Conservation (phyloP, 495 filamentous ascomycete species). For the Trichoderma gamsii region DNA sequence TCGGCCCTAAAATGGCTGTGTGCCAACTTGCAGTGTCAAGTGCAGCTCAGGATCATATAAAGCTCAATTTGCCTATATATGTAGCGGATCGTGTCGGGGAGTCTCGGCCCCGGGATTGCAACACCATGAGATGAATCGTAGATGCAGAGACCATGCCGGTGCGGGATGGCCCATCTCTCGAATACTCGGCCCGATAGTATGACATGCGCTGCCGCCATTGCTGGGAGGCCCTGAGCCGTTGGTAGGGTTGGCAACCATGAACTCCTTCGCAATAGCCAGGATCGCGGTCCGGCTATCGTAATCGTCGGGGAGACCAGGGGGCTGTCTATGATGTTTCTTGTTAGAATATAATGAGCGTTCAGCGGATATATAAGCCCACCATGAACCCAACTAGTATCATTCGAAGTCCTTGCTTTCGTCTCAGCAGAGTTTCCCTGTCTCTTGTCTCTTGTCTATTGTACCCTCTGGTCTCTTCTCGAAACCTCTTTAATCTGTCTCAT, state of each 20-base stretch:
- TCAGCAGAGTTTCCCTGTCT: not conserved
- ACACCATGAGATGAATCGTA: not conserved
- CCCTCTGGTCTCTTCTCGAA: not conserved
- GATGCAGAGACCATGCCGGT: not conserved
- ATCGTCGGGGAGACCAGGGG: too few relatives aligned
- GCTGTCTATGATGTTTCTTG: too few relatives aligned
- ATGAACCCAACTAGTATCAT: too few relatives aligned
- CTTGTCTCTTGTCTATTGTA: not conserved
- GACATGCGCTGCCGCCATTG: not conserved
- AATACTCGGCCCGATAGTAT: conserved; percentile 8
- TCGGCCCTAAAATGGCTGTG: not conserved
- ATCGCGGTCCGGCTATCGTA: too few relatives aligned
- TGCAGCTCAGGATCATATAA: not conserved
- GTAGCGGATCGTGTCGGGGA: not conserved
- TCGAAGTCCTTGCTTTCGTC: too few relatives aligned
- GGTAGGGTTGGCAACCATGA: not conserved
- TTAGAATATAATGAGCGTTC: too few relatives aligned
- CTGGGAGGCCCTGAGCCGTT: not conserved
- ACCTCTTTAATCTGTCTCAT: not conserved
- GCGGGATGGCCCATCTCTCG: not conserved
- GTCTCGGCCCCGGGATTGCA: not conserved
- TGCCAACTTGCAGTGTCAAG: not conserved
- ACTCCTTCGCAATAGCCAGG: not conserved
- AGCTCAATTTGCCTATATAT: not conserved
- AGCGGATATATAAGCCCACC: too few relatives aligned